Percentiles rank a stretch among this genome's conserved stretches.
phyloP scores from a whole-genome alignment of 208 protist species.

The Wallacemonas sp. region DNA sequence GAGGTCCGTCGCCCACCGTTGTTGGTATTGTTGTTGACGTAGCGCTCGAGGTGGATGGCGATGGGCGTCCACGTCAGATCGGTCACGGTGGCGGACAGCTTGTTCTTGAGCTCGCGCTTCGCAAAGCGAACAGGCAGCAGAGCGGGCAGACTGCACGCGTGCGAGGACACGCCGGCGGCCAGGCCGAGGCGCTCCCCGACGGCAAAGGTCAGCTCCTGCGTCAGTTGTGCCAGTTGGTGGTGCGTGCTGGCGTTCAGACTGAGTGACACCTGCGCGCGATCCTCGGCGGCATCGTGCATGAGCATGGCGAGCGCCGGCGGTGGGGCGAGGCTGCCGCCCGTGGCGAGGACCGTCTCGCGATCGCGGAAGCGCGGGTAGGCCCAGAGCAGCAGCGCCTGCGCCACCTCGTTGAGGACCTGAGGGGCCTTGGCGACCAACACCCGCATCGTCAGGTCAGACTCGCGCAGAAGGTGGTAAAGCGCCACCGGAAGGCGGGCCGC shows the following conservation, averaged over 20 bases:
- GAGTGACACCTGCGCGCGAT: neutral
- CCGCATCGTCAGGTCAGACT: conserved; percentile 36
- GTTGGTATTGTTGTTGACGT: conserved; percentile 18
- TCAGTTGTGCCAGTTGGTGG: conserved; percentile 28
- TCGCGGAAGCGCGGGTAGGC: conserved; percentile 8
- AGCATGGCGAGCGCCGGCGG: neutral
- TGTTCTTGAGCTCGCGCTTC: conserved; percentile 23
- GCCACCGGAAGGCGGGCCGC: conserved; percentile 24
- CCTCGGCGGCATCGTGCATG: neutral
- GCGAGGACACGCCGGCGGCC: conserved; percentile 23
- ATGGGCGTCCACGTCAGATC: conserved; percentile 27
- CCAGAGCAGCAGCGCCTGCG: conserved; percentile 27
- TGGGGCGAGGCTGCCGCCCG: neutral
- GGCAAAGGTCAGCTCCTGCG: conserved; percentile 25
- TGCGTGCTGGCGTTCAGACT: conserved; percentile 20
- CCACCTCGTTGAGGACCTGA: conserved; percentile 33
- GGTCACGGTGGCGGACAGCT: conserved; percentile 3
- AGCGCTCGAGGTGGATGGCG: conserved; percentile 18
- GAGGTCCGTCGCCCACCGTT: too few species aligned
- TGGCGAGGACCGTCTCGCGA: neutral
- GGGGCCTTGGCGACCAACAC: conserved; percentile 37
- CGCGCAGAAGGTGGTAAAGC: conserved; percentile 55
- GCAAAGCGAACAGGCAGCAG: conserved; percentile 27
- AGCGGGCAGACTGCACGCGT: conserved; percentile 27
- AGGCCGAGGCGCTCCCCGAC: conserved; percentile 45